Evolutionary conservation across 176 grass and related monocot species (phyloP).

Genomic region (Oryza longistaminata): DNA sequence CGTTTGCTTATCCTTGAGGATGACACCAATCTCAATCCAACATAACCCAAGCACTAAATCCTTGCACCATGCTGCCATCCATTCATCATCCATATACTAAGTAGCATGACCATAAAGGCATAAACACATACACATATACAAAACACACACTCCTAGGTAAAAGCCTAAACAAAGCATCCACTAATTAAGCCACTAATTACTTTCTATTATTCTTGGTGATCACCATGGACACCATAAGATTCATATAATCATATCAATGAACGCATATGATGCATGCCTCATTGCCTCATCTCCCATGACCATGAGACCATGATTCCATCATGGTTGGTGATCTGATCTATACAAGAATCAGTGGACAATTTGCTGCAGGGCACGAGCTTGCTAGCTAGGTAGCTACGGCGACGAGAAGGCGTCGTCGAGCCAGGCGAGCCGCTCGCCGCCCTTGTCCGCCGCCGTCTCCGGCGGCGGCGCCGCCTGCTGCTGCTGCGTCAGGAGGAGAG

Average conservation of each 20-base stretch:
- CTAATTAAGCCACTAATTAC: background rate
- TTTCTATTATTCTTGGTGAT: background rate
- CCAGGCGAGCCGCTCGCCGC: constrained; percentile 38
- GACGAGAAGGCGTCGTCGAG: constrained; percentile 74
- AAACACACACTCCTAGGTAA: background rate
- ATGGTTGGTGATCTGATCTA: background rate
- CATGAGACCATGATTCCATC: background rate
- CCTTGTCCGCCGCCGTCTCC: constrained; percentile 3
- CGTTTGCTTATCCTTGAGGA: background rate
- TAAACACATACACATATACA: background rate
- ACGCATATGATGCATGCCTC: background rate
- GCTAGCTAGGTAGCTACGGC: constrained; percentile 36
- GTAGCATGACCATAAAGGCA: background rate
- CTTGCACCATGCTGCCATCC: background rate
- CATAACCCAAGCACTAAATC: background rate
- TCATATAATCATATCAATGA: background rate
- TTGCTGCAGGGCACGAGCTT: background rate
- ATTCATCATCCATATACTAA: background rate
- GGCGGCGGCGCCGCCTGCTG: constrained; percentile 11
- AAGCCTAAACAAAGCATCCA: background rate
- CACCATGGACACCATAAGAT: background rate
- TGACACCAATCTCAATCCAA: background rate
- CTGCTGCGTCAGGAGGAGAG: constrained; percentile 28
- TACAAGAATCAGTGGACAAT: background rate
- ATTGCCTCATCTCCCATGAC: background rate